Evolutionary conservation across 305 asterid species (phyloP).

Genomic region (Lippia alba): DNA sequence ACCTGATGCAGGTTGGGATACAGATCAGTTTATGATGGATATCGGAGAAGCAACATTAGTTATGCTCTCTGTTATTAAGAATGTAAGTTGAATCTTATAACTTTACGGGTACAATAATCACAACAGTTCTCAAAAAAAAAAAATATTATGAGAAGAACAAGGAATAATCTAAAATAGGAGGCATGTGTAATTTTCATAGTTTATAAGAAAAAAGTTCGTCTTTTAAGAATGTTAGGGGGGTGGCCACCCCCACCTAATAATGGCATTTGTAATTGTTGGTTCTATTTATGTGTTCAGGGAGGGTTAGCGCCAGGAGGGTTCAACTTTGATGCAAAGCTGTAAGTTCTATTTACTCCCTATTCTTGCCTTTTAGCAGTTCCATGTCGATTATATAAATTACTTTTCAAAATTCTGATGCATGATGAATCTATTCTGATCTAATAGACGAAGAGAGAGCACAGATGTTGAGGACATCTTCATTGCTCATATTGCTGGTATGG

Average conservation of each 20-base stretch:
- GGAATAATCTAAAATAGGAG: too few species aligned
- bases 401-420: neutral
- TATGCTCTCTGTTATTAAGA: constrained; percentile 84
- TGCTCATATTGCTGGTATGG: constrained; percentile 98
- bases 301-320: constrained; percentile 98
- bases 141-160: too few species aligned
- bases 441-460: constrained; percentile 96
- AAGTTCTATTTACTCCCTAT: constrained; percentile 31
- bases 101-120: neutral
- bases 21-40: constrained; percentile 97
- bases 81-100: constrained; percentile 44
- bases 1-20: constrained; percentile 86
- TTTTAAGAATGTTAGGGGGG: too few species aligned
- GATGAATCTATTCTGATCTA: neutral
- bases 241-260: too few species aligned
- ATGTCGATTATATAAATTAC: neutral
- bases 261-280: neutral
- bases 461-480: constrained; percentile 92
- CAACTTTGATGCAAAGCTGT: constrained; percentile 97
- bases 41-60: constrained; percentile 86
- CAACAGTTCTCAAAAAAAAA: too few species aligned
- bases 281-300: constrained; percentile 52
- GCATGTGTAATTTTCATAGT: too few species aligned
- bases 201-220: too few species aligned
- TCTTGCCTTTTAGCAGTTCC: constrained; percentile 9